These are phyloP conservation scores for Epichloe gansuensis DNA, from an alignment of 2,329 filamentous ascomycete species.

Conservation along the genomic window DNA sequence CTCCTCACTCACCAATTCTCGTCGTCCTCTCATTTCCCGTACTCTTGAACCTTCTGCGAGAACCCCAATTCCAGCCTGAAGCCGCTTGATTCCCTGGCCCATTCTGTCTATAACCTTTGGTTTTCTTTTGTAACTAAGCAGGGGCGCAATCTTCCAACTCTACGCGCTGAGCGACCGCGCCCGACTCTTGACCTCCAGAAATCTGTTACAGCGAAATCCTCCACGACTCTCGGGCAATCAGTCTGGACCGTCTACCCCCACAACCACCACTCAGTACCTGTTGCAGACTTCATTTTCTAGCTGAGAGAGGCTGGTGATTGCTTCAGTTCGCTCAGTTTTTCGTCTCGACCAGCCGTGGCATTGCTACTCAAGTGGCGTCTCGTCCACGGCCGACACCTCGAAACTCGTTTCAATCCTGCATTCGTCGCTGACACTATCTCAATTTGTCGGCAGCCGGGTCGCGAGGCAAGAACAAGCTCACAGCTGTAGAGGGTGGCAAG, in stretches of 20 bases:
- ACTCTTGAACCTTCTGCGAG: constrained; percentile 6
- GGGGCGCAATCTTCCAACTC: constrained; percentile 8
- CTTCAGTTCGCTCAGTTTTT: constrained; percentile 4
- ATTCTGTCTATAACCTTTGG: constrained; percentile 7
- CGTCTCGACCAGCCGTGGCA: not conserved
- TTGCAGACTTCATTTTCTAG: constrained; percentile 8
- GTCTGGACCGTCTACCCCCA: constrained; percentile 13
- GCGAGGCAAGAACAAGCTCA: not conserved
- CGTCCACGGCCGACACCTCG: not conserved
- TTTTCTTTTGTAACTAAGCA: constrained; percentile 7
- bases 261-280: constrained; percentile 12
- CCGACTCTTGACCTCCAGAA: constrained; percentile 5
- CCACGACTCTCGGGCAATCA: constrained; percentile 20
- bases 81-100: not conserved
- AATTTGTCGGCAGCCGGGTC: not conserved
- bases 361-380: constrained; percentile 2
- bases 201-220: constrained; percentile 16
- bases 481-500: not conserved
- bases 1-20: constrained; percentile 6
- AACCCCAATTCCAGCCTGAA: constrained; percentile 2
- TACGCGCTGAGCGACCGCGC: constrained; percentile 15
- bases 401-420: not conserved
- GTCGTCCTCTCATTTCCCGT: constrained; percentile 5
- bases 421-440: not conserved
- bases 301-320: constrained; percentile 4